These are phyloP conservation scores for Pigoraptor vietnamica DNA, from an alignment of 78 protist species.

Conservation along the genomic window DNA sequence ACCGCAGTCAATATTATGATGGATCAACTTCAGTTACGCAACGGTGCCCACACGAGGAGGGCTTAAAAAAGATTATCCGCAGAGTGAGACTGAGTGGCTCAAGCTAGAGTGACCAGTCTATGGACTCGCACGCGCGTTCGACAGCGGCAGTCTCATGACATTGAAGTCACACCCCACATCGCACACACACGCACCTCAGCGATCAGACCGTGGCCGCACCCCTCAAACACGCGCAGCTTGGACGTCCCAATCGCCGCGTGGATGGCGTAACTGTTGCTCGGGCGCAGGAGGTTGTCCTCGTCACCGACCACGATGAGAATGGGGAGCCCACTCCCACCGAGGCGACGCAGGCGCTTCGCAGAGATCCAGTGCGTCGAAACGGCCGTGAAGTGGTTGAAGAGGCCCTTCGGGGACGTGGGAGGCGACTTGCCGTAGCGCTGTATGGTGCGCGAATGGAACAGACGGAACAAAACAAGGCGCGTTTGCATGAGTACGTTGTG, in stretches of 20 bases:
- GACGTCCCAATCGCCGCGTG: not conserved
- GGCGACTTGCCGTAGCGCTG: not conserved
- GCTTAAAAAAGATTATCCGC: no score
- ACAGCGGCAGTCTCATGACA: no score
- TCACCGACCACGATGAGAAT: not conserved
- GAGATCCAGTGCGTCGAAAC: not conserved
- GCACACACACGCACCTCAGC: not conserved
- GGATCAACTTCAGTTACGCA: no score
- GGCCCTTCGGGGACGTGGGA: not conserved
- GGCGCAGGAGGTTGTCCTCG: not conserved
- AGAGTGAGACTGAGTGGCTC: no score
- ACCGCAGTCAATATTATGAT: no score
- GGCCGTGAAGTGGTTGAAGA: not conserved
- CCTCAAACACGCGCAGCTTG: not conserved
- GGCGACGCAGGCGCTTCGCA: not conserved
- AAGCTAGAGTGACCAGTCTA: no score
- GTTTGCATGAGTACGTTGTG: not conserved
- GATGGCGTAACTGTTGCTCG: not conserved
- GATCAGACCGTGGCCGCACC: not conserved
- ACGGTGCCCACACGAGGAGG: no score
- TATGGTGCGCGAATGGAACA: not conserved
- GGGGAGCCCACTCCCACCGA: not conserved
- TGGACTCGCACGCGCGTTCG: no score
- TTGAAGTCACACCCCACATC: not conserved
- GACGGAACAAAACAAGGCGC: not conserved